Evolutionary conservation across 495 filamentous ascomycete species (phyloP).

Genomic region (Parmelia sp.): DNA sequence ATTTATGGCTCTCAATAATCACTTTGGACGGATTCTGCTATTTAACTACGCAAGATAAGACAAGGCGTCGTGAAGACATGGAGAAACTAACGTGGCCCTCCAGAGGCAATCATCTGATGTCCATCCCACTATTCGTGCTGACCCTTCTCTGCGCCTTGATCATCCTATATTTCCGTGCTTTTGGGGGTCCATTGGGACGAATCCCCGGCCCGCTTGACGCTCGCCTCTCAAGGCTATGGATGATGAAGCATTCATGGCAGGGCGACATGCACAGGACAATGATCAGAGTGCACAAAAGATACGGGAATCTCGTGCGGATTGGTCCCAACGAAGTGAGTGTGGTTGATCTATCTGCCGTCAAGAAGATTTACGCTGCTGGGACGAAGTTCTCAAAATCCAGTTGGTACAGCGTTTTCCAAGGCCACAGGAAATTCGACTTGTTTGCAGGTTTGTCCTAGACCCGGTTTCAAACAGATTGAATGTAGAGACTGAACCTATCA

Average conservation of each 20-base stretch:
- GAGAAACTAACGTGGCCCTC: not conserved
- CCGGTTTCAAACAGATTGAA: not conserved
- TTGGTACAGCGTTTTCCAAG: slow-evolving; percentile 34
- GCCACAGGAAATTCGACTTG: slow-evolving; percentile 32
- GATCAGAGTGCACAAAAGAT: slow-evolving; percentile 45
- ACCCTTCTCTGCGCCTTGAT: slow-evolving; percentile 18
- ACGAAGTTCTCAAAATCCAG: slow-evolving; percentile 31
- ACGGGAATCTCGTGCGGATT: slow-evolving; percentile 55
- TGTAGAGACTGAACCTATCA: not conserved
- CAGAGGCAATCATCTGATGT: not conserved
- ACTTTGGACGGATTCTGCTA: not conserved
- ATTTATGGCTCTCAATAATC: no score
- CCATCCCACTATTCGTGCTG: not conserved
- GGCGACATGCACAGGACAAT: slow-evolving; percentile 49
- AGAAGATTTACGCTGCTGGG: slow-evolving; percentile 32
- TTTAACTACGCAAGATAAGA: not conserved
- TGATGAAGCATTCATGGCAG: slow-evolving; percentile 44
- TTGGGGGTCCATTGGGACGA: slow-evolving; percentile 29
- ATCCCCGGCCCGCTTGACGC: slow-evolving; percentile 36
- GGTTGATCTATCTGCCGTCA: slow-evolving; percentile 30
- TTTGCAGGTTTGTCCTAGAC: slow-evolving; percentile 21
- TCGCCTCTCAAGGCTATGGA: slow-evolving; percentile 45
- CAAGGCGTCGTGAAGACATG: not conserved
- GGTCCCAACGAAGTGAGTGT: slow-evolving; percentile 59
- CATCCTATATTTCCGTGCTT: slow-evolving; percentile 25